phyloP scores from a whole-genome alignment of 176 grass and related monocot genomes.

The barley (Hordeum vulgare) region DNA sequence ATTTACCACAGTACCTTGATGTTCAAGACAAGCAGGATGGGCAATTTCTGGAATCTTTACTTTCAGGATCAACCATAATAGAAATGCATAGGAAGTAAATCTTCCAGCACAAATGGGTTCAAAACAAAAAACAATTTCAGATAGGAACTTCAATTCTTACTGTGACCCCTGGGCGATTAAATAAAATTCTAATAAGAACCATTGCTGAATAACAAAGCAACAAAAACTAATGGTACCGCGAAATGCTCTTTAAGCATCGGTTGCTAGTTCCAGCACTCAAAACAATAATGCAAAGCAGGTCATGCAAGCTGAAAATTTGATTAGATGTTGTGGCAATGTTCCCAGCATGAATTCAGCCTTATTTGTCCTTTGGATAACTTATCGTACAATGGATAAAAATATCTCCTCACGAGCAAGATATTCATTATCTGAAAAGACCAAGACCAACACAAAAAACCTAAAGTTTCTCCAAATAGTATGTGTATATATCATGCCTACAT shows the following conservation, averaged over 20 bases:
- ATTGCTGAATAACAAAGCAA: not conserved
- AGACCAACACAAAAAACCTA: not conserved
- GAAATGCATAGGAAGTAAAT: too few species aligned
- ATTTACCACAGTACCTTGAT: too few species aligned
- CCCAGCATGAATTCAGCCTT: not conserved
- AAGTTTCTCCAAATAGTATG: not conserved
- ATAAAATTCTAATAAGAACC: not conserved
- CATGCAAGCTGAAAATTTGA: not conserved
- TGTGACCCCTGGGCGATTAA: not conserved
- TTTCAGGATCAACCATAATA: not conserved
- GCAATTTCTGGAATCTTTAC: not conserved
- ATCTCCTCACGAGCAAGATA: not conserved
- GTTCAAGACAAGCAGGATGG: not conserved
- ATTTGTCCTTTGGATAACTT: not conserved
- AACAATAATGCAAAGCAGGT: not conserved
- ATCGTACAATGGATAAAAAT: not conserved
- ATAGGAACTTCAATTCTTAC: not conserved
- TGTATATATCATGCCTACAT: not conserved
- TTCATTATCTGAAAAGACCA: not conserved
- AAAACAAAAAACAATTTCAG: too few species aligned
- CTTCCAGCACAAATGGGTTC: too few species aligned
- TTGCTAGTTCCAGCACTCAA: not conserved
- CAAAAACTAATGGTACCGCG: not conserved
- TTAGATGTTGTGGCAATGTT: not conserved
- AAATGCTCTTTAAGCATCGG: not conserved